Evolutionary conservation across 2,329 filamentous ascomycete species (phyloP).

Genomic region (Botryotinia convoluta): DNA sequence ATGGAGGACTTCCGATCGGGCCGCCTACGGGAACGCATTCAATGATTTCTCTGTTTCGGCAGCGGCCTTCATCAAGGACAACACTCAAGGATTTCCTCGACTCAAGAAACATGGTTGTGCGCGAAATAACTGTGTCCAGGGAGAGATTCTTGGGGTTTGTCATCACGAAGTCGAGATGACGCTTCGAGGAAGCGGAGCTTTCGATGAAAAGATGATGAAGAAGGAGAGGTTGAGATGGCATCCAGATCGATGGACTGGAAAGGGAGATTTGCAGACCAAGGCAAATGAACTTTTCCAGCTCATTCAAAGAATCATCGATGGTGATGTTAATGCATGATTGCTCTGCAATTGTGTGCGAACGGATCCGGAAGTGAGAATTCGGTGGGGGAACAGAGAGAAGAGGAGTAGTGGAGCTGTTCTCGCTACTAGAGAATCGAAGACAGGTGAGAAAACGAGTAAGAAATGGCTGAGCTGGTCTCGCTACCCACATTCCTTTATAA

Average conservation of each 20-base stretch:
- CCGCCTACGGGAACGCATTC: neutral
- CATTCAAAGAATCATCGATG: constrained; percentile 17
- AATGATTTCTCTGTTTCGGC: neutral
- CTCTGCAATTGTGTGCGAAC: neutral
- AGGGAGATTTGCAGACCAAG: neutral
- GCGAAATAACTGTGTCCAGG: neutral
- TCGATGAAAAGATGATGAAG: constrained; percentile 9
- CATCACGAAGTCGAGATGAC: constrained; percentile 15
- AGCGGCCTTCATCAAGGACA: neutral
- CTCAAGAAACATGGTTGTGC: neutral
- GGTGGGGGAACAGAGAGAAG: neutral
- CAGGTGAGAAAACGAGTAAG: neutral
- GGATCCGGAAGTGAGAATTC: neutral
- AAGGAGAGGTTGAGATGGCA: constrained; percentile 21
- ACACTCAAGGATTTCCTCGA: neutral
- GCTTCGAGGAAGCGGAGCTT: neutral
- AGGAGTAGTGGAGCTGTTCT: neutral
- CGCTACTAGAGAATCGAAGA: neutral
- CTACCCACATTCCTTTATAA: neutral
- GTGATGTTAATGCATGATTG: neutral
- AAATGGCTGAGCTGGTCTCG: neutral
- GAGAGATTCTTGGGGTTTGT: neutral
- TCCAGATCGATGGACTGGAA: constrained; percentile 17
- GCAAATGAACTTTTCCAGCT: constrained; percentile 20
- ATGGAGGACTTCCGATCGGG: neutral